A percentile compares a stretch with the other conserved stretches of the same genome.
Conservation (phyloP, 306 rosid species). For the barrel medic (Medicago truncatula) region MtrunA17r5.0-ANR NC_053046.1:31889501-31890000, state of each 20-base stretch:
- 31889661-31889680: not conserved
- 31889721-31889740: not conserved
- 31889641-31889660: not conserved
- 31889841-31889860: not conserved
- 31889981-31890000: conserved; percentile 7
- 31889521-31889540: not conserved
- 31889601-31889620: not conserved
- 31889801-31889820: not conserved
- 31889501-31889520: not conserved
- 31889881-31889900: conserved; percentile 21
- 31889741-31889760: not conserved
- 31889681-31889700: not conserved
- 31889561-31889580: conserved; percentile 1
- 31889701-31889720: not conserved
- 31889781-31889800: not conserved
- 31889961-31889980: conserved; percentile 2
- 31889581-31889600: not conserved
- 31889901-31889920: conserved; percentile 1
- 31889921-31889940: not conserved
- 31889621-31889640: not conserved
- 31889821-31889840: conserved; percentile 18
- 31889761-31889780: not conserved
- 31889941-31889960: conserved; percentile 7
- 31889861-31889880: conserved; percentile 20
- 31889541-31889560: not conserved